Conservation (phyloP, 179 eudicot species). For the Silene coronaria region DNA sequence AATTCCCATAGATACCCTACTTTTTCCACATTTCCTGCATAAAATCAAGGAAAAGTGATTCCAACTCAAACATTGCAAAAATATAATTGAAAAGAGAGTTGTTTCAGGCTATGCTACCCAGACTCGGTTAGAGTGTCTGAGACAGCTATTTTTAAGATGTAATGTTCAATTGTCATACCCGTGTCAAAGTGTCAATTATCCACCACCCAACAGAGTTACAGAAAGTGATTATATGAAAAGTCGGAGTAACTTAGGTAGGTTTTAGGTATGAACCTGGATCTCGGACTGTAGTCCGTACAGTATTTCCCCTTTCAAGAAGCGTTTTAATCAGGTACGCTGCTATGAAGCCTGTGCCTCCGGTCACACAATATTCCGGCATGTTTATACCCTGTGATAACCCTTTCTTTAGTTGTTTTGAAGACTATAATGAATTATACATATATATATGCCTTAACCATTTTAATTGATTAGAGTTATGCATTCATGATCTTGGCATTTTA, state of each 20-base stretch:
- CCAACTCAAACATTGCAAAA: not conserved
- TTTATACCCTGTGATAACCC: not conserved
- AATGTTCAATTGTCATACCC: too few species aligned
- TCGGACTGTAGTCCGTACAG: conserved; percentile 67
- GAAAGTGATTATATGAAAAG: not conserved
- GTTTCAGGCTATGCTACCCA: too few species aligned
- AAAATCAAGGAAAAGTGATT: not conserved
- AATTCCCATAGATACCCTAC: conserved; percentile 61
- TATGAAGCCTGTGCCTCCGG: conserved; percentile 92
- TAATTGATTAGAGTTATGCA: not conserved
- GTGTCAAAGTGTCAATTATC: too few species aligned
- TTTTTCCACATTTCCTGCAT: conserved; percentile 55
- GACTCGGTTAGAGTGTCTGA: too few species aligned
- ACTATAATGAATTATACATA: conserved; percentile 1
- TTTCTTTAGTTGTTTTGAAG: conserved; percentile 2
- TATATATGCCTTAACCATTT: not conserved
- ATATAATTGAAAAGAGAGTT: too few species aligned
- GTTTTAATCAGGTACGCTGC: conserved; percentile 66
- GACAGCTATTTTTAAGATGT: too few species aligned
- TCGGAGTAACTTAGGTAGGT: not conserved
- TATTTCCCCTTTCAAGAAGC: conserved; percentile 56
- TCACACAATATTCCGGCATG: conserved; percentile 79
- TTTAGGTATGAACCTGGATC: conserved; percentile 52
- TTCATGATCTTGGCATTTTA: conserved; percentile 28
- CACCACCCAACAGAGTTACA: too few species aligned